Evolutionary conservation across 805 yeast species (phyloP).

Genomic region (Ogataea dorogensis): DNA sequence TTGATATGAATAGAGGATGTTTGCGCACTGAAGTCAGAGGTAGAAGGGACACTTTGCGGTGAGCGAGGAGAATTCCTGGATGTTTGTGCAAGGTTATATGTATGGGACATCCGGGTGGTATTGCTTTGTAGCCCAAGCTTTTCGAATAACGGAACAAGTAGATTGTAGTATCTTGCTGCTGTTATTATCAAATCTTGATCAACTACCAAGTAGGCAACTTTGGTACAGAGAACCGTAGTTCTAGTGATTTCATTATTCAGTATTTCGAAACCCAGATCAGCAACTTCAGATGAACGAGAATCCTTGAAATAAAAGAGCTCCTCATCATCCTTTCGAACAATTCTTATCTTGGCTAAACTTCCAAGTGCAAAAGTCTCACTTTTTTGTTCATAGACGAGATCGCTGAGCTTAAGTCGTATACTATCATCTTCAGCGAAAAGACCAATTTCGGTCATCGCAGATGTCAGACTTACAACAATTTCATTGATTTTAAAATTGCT

Average conservation of each 20-base stretch:
- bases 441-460: constrained; percentile 44
- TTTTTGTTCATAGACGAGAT: constrained; percentile 43
- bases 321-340: constrained; percentile 25
- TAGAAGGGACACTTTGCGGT: not conserved
- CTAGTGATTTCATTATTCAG: constrained; percentile 30
- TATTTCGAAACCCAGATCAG: constrained; percentile 53
- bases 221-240: constrained; percentile 44
- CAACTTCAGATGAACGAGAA: constrained; percentile 33
- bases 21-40: constrained; percentile 36
- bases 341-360: constrained; percentile 38
- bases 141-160: constrained; percentile 18
- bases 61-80: not conserved
- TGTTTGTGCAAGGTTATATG: not conserved
- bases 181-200: constrained; percentile 11
- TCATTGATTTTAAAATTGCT: constrained; percentile 38
- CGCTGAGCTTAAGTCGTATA: constrained; percentile 28
- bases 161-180: constrained; percentile 11
- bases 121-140: not conserved
- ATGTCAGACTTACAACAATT: constrained; percentile 43
- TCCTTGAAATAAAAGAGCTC: constrained; percentile 29
- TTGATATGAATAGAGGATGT: constrained; percentile 38
- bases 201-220: constrained; percentile 34
- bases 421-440: constrained; percentile 38
- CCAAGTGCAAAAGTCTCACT: constrained; percentile 46
- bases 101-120: not conserved